These are phyloP conservation scores for Erodium texanum DNA, from an alignment of 441 rosid genomes.

Conservation along the genomic window DNA sequence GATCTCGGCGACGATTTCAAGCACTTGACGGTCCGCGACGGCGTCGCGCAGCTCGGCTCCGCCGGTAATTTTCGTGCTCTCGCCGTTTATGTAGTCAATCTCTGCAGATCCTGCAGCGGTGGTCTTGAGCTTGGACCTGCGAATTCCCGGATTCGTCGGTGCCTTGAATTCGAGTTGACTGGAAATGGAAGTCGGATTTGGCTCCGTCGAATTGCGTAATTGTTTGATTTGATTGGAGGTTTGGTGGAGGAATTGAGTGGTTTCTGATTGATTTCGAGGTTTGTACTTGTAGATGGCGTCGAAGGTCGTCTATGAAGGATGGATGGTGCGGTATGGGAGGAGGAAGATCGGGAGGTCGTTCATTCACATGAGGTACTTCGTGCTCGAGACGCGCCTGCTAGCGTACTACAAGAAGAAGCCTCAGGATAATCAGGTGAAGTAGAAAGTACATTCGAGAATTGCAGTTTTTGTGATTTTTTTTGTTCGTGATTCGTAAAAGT, in stretches of 20 bases:
- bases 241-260: background rate
- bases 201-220: too few species aligned
- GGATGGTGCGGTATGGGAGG: slow-evolving; percentile 98
- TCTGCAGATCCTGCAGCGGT: slow-evolving; percentile 4
- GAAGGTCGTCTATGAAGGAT: slow-evolving; percentile 85
- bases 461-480: background rate
- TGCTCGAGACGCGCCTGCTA: slow-evolving; percentile 78
- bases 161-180: background rate
- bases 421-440: slow-evolving; percentile 67
- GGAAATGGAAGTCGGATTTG: slow-evolving; percentile 2
- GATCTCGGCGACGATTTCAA: background rate
- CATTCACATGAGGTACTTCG: slow-evolving; percentile 94
- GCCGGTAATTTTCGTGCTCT: background rate
- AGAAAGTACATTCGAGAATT: background rate
- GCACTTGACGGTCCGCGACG: background rate
- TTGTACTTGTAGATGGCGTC: slow-evolving; percentile 38
- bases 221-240: background rate
- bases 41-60: background rate
- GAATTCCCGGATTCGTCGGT: slow-evolving; percentile 1
- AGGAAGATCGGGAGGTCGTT: slow-evolving; percentile 94
- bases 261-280: slow-evolving; percentile 7
- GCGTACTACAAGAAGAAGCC: slow-evolving; percentile 98
- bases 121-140: background rate
- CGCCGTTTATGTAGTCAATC: background rate
- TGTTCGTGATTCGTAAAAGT: too few species aligned